Base-by-base conservation (phyloP, 208 protist species). In the Trypanosoma melophagium region DNA sequence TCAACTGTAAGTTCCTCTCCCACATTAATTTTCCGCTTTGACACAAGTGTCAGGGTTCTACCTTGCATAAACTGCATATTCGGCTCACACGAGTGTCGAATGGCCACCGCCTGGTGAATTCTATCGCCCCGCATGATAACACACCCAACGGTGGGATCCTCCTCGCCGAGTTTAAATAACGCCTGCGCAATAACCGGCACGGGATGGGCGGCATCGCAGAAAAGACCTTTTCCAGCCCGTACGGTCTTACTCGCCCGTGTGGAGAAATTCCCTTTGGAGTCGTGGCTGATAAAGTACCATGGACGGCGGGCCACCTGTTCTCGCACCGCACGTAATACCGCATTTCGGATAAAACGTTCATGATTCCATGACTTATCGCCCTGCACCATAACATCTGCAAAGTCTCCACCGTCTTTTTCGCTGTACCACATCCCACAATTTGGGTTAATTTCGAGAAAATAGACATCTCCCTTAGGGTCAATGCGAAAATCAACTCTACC, bases 341-440 rank as follows among this genome's bases (percentile, higher is more conserved):
- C 79, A 72, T 84, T 89, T 49, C 64, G 66, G 54, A 94, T 38
- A 62, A 94, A 94, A 12, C 82, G 81, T 59, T 94, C 86, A 66
- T 94, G 89, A 54, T 86, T 80, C 86, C 89, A 94, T 57, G 79
- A 78, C 25, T 78, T 71, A 77, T 94, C 89, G 51, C 77, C 78
- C 64, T 87, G 60, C 31, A 94, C 89, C 83, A 92, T 92, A 22
- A 92, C 66, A 60, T 94, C 89, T 16, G 89, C 89, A 64, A 92
- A 94, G 77, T 94, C 89, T 17, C 89, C 89, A 56, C 85, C 86
- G 53, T 92, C 89, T 58, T 89, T 87, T 25, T 82, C 72, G 56
- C 73, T 61, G 69, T 96, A 96, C 86, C 87, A 94, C 88, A 96
- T 94, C 3, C 90, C 90, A 69, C 87, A 93, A 77, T 96, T 96